A percentile compares a stretch with the other conserved stretches of the same genome.
These are phyloP conservation scores for Eimeria sp. DNA, from an alignment of 169 alveolate genomes.

Conservation along the genomic window DNA sequence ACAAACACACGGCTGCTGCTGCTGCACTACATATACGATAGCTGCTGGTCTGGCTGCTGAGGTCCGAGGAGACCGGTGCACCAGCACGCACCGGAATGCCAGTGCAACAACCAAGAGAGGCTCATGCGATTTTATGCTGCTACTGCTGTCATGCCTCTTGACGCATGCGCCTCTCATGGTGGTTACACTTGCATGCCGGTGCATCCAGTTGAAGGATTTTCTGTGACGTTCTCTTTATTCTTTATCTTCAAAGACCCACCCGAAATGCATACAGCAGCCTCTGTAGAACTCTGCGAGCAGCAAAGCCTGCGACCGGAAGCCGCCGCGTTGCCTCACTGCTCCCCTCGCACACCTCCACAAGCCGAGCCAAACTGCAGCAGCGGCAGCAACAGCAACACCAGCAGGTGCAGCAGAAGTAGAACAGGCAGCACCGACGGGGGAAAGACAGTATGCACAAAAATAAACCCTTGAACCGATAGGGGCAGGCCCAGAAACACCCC, in stretches of 20 bases:
- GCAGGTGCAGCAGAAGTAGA: not conserved
- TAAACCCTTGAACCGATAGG: not conserved
- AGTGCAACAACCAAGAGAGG: too few species aligned
- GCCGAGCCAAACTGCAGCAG: slow-evolving; percentile 12
- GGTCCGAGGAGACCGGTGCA: too few species aligned
- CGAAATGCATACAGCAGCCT: slow-evolving; percentile 10
- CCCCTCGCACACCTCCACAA: slow-evolving; percentile 1
- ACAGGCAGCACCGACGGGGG: not conserved
- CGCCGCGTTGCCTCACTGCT: not conserved
- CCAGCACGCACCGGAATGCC: too few species aligned
- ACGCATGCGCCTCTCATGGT: too few species aligned
- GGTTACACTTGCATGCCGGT: too few species aligned
- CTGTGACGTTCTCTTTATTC: too few species aligned
- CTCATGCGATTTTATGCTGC: too few species aligned
- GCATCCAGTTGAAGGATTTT: too few species aligned
- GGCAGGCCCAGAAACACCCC: too few species aligned
- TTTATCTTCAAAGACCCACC: not conserved
- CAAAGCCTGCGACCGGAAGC: not conserved
- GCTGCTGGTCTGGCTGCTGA: too few species aligned
- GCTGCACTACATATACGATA: too few species aligned
- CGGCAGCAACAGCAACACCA: not conserved
- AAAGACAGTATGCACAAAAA: not conserved
- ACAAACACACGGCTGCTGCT: not conserved
- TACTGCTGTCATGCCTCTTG: too few species aligned
- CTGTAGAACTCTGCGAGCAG: not conserved